These are phyloP conservation scores for Rhodotorula graminis DNA, from an alignment of 768 basidiomycete species.

Conservation along the genomic window DNA sequence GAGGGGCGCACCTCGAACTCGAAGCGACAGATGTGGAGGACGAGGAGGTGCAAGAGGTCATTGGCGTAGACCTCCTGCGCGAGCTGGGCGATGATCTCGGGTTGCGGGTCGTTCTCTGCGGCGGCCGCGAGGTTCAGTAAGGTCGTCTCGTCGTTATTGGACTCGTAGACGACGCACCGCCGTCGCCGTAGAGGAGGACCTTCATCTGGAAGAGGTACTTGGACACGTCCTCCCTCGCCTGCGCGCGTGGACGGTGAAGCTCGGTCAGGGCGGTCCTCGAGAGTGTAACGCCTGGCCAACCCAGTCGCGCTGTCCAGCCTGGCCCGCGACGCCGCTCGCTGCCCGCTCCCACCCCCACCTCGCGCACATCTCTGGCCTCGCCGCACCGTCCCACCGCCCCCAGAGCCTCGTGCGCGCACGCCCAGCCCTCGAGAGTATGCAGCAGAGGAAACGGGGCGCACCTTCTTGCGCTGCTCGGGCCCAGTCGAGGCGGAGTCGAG, in stretches of 20 bases:
- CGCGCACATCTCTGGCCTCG: not conserved
- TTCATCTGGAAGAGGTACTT: constrained; percentile 90
- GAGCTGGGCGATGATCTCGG: constrained; percentile 86
- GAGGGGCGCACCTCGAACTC: constrained; percentile 73
- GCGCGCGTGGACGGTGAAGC: not conserved
- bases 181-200: constrained; percentile 76
- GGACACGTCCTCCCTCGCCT: constrained; percentile 85
- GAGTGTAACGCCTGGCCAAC: not conserved
- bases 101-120: constrained; percentile 63
- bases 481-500: constrained; percentile 71
- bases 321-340: too few relatives aligned
- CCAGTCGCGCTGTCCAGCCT: too few relatives aligned
- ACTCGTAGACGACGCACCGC: constrained; percentile 55
- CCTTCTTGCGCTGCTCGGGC: constrained; percentile 73
- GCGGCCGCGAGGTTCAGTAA: not conserved
- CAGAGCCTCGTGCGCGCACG: too few relatives aligned
- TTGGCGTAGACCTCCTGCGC: constrained; percentile 93
- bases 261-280: too few relatives aligned
- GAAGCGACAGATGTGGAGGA: constrained; percentile 74
- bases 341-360: constrained; percentile 4
- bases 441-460: constrained; percentile 45
- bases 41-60: constrained; percentile 74
- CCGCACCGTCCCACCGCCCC: not conserved
- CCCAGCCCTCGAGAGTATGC: too few relatives aligned
- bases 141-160: not conserved